These are phyloP conservation scores for Ascosphaera pollenicola DNA, from an alignment of 2,329 filamentous ascomycete genomes.

Conservation along the genomic window DNA sequence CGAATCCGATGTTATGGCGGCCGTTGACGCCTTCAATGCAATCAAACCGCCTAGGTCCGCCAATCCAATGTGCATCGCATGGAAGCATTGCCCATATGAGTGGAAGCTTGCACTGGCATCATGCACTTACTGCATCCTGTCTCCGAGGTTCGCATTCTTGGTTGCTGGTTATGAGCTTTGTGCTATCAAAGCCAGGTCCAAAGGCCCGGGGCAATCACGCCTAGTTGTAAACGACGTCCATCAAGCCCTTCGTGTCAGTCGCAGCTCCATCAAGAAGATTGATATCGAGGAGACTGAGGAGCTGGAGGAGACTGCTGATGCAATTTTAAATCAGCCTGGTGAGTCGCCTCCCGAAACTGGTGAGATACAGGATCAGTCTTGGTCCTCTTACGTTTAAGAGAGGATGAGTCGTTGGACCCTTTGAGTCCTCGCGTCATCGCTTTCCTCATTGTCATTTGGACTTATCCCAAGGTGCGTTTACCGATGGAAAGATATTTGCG, in stretches of 20 bases:
- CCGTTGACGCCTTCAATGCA: conserved; percentile 10
- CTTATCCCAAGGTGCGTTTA: no score
- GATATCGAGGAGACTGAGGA: background rate
- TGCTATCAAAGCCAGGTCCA: conserved; percentile 10
- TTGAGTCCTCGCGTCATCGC: no score
- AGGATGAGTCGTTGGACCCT: no score
- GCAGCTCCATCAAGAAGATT: conserved; percentile 2
- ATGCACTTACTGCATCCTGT: conserved; percentile 11
- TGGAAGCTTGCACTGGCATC: conserved; percentile 19
- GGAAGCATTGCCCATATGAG: conserved; percentile 12
- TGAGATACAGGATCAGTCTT: background rate
- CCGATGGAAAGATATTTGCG: no score
- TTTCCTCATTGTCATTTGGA: no score
- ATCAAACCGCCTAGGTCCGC: conserved; percentile 12
- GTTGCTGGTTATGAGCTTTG: conserved; percentile 11
- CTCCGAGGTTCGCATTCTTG: conserved; percentile 7
- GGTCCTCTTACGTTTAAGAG: no score
- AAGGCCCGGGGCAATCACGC: conserved; percentile 2
- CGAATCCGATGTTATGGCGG: conserved; percentile 7
- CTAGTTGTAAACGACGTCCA: conserved; percentile 3
- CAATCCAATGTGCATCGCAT: conserved; percentile 15
- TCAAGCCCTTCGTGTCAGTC: conserved; percentile 2
- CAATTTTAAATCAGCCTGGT: background rate
- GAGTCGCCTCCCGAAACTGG: background rate
- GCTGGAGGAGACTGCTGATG: background rate